These are phyloP conservation scores for Camellia lanceoleosa DNA, from an alignment of 148 eudicot genomes.

Conservation along the genomic window DNA sequence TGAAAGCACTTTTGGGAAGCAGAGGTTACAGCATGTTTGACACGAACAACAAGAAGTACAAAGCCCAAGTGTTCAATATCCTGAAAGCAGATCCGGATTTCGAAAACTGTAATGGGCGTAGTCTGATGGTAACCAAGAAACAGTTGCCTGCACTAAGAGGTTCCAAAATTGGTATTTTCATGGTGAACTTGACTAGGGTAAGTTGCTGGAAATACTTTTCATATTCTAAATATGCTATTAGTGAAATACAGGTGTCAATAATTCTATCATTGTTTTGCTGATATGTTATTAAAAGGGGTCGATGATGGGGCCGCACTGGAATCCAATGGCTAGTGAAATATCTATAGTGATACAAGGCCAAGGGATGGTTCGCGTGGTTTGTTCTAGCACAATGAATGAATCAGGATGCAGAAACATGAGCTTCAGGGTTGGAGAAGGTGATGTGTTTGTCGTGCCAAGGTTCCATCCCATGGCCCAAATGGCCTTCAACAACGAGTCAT, in stretches of 20 bases:
- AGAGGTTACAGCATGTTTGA: constrained; percentile 27
- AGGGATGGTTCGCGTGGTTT: constrained; percentile 71
- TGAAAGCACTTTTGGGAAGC: constrained; percentile 40
- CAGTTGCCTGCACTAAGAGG: constrained; percentile 41
- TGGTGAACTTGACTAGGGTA: constrained; percentile 74
- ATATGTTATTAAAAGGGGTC: constrained; percentile 48
- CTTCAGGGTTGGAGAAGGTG: constrained; percentile 67
- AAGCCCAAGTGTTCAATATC: constrained; percentile 51
- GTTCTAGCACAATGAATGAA: constrained; percentile 39
- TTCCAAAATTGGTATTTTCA: constrained; percentile 50
- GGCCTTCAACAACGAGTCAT: constrained; percentile 64
- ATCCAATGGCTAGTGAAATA: constrained; percentile 63
- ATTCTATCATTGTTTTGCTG: neutral
- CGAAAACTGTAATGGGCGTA: constrained; percentile 72
- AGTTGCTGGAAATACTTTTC: constrained; percentile 8
- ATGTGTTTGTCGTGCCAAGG: constrained; percentile 72
- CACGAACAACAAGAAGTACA: constrained; percentile 43
- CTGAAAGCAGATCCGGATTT: constrained; percentile 53
- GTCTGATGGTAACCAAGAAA: constrained; percentile 48
- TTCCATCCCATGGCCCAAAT: constrained; percentile 75
- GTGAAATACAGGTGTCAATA: neutral
- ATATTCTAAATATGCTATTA: neutral
- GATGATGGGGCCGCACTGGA: constrained; percentile 98
- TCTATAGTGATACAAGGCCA: constrained; percentile 60
- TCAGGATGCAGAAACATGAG: constrained; percentile 47